Evolutionary conservation across 2,329 filamentous ascomycete genomes (phyloP).

Genomic region (Colletotrichum cuscutae): DNA sequence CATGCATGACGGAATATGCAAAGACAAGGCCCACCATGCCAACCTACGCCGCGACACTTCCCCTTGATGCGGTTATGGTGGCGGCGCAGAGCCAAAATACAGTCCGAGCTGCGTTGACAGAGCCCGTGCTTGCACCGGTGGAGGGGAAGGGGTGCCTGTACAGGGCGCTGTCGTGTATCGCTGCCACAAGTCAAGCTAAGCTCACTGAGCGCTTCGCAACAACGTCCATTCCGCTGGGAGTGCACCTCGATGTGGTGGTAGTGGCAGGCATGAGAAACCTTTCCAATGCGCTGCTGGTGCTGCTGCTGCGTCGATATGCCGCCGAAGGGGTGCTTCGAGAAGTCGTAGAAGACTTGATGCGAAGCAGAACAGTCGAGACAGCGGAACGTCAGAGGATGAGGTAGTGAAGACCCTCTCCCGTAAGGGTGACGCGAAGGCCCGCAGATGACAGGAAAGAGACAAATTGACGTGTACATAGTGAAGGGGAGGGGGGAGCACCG

Average conservation of each 20-base stretch:
- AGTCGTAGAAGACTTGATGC: slow-evolving; percentile 25
- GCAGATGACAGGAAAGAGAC: slow-evolving; percentile 20
- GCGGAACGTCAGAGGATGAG: slow-evolving; percentile 15
- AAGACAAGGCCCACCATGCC: slow-evolving; percentile 56
- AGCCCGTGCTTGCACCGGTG: slow-evolving; percentile 27
- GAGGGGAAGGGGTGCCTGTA: slow-evolving; percentile 28
- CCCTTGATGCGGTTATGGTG: slow-evolving; percentile 38
- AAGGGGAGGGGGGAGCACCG: slow-evolving; percentile 1
- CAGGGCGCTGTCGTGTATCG: slow-evolving; percentile 28
- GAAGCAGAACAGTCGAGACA: neutral
- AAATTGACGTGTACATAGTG: slow-evolving; percentile 27
- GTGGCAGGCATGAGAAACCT: slow-evolving; percentile 22
- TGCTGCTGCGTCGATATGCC: slow-evolving; percentile 2
- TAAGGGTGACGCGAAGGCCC: slow-evolving; percentile 19
- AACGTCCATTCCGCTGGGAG: slow-evolving; percentile 21
- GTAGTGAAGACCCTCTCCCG: neutral
- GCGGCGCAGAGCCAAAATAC: slow-evolving; percentile 34
- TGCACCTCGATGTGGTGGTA: slow-evolving; percentile 2
- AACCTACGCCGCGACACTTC: slow-evolving; percentile 51
- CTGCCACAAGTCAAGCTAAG: slow-evolving; percentile 20
- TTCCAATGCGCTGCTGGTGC: neutral
- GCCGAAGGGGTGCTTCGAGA: slow-evolving; percentile 25
- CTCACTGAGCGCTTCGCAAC: slow-evolving; percentile 32
- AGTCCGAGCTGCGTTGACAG: slow-evolving; percentile 42
- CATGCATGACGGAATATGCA: slow-evolving; percentile 72